phyloP scores from a whole-genome alignment of 2,329 filamentous ascomycete species.

The Epichloe sp. region DNA sequence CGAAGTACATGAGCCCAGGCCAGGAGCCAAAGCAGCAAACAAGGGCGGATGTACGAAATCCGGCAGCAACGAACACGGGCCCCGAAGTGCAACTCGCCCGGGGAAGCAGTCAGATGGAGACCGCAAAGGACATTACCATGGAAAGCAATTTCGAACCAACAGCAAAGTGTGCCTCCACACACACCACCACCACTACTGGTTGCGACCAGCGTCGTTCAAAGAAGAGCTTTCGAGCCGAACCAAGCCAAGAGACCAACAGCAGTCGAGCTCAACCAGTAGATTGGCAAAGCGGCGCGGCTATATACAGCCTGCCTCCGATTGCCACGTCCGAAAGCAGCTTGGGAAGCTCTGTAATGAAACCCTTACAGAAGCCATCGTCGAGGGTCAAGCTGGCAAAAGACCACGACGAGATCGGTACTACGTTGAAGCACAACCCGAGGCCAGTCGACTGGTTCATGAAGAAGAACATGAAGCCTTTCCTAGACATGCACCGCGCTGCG shows the following conservation, averaged over 20 bases:
- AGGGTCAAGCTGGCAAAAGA: conserved; percentile 8
- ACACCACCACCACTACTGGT: conserved; percentile 51
- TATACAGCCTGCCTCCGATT: conserved; percentile 12
- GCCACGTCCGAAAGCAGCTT: conserved; percentile 9
- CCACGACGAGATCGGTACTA: conserved; percentile 19
- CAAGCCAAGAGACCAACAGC: not conserved
- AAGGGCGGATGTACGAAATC: not conserved
- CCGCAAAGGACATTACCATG: not conserved
- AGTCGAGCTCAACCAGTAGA: not conserved
- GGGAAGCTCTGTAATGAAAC: conserved; percentile 10
- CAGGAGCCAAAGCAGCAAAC: not conserved
- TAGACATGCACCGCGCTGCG: not conserved
- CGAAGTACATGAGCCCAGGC: not conserved
- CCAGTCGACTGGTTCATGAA: conserved; percentile 7
- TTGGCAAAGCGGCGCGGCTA: conserved; percentile 7
- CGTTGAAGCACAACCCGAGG: conserved; percentile 10
- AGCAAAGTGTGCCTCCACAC: conserved; percentile 36
- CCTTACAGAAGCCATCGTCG: conserved; percentile 15
- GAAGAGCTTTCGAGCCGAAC: not conserved
- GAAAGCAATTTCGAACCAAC: not conserved
- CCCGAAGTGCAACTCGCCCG: not conserved
- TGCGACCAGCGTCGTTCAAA: conserved; percentile 20
- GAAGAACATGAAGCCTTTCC: not conserved
- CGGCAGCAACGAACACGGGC: not conserved
- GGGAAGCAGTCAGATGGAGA: not conserved